A percentile compares a stretch with the other conserved stretches of the same genome.
phyloP scores from a whole-genome alignment of 768 basidiomycete genomes.

The Lentinula detonsa region DNA sequence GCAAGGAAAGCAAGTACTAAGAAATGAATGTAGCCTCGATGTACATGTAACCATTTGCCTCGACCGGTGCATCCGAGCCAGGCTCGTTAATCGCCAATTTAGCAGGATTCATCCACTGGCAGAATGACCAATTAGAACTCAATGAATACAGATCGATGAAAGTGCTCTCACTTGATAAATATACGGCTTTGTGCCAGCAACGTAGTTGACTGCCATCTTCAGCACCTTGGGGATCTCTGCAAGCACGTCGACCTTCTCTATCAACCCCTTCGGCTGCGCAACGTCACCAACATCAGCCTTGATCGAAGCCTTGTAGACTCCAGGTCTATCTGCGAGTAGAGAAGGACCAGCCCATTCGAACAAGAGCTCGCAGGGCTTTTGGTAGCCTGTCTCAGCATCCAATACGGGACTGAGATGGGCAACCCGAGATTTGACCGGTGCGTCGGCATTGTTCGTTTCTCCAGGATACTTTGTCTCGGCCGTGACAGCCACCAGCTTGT shows the following conservation, averaged over 20 bases:
- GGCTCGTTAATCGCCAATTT: slow-evolving; percentile 39
- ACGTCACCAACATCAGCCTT: slow-evolving; percentile 53
- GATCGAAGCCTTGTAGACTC: slow-evolving; percentile 51
- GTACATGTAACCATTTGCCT: slow-evolving; percentile 70
- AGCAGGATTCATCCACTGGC: slow-evolving; percentile 42
- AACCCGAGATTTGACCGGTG: slow-evolving; percentile 56
- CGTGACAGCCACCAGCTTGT: slow-evolving; percentile 70
- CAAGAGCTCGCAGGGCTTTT: slow-evolving; percentile 57
- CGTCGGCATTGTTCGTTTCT: slow-evolving; percentile 39
- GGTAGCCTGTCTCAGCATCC: slow-evolving; percentile 82
- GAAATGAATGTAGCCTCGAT: slow-evolving; percentile 93
- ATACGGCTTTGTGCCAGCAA: slow-evolving; percentile 88
- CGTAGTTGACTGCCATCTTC: slow-evolving; percentile 90
- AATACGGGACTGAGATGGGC: slow-evolving; percentile 51
- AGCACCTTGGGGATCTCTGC: slow-evolving; percentile 92
- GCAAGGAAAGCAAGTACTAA: slow-evolving; percentile 5
- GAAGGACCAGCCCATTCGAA: slow-evolving; percentile 80
- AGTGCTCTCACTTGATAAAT: slow-evolving; percentile 75
- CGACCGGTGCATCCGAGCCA: slow-evolving; percentile 29
- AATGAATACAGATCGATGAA: slow-evolving; percentile 15
- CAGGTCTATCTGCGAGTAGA: slow-evolving; percentile 43
- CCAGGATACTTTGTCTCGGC: slow-evolving; percentile 76
- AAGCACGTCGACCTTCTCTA: slow-evolving; percentile 92
- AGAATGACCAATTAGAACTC: slow-evolving; percentile 4
- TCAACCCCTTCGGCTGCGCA: slow-evolving; percentile 60